A percentile compares a stretch with the other conserved stretches of the same genome.
phyloP scores from a whole-genome alignment of 1,139 yeast genomes.

The Candida mesenterica region DNA sequence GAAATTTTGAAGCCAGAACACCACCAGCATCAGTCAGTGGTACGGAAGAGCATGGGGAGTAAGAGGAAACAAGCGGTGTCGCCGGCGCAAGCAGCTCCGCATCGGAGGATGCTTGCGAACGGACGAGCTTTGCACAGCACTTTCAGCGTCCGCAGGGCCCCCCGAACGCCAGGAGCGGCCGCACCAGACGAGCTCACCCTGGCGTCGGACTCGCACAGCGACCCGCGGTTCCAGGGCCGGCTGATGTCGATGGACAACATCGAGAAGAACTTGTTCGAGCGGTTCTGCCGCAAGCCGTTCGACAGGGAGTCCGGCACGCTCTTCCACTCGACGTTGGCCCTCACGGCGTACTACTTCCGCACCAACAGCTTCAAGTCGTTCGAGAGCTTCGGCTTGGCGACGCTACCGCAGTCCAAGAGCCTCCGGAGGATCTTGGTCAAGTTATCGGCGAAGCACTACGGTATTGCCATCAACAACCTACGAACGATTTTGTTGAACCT shows the following conservation, averaged over 20 bases:
- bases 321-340: conserved; percentile 18
- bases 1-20: too few species aligned
- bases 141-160: too few species aligned
- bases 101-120: too few species aligned
- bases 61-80: too few species aligned
- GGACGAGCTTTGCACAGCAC: too few species aligned
- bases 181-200: too few species aligned
- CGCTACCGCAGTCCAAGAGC: conserved; percentile 6
- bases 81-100: too few species aligned
- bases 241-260: conserved; percentile 12
- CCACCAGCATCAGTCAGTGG: too few species aligned
- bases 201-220: neutral
- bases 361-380: conserved; percentile 24
- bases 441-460: conserved; percentile 22
- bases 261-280: conserved; percentile 11
- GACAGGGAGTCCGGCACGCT: conserved; percentile 13
- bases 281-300: conserved; percentile 6
- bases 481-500: conserved; percentile 15
- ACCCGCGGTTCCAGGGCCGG: conserved; percentile 1
- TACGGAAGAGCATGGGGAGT: neutral
- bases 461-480: conserved; percentile 19
- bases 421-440: conserved; percentile 14
- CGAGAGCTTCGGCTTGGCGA: conserved; percentile 6
- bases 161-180: too few species aligned
- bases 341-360: conserved; percentile 21